phyloP scores from a whole-genome alignment of 2,329 filamentous ascomycete species.

The Colletotrichum godetiae region DNA sequence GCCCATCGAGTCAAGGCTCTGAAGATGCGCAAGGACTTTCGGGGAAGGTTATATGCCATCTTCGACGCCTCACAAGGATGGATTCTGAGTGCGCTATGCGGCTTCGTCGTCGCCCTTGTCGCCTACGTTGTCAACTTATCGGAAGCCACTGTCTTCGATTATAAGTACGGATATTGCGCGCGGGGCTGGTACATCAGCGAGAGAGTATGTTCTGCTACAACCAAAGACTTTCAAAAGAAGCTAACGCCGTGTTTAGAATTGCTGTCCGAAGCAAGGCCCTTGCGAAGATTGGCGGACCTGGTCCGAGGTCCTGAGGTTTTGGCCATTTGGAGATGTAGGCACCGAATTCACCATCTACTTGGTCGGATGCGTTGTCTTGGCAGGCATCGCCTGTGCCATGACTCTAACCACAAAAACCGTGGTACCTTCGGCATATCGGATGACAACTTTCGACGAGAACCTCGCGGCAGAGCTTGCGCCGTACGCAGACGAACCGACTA shows the following conservation, averaged over 20 bases:
- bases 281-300: constrained; percentile 69
- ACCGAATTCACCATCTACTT: constrained; percentile 86
- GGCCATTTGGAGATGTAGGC: constrained; percentile 63
- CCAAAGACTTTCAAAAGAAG: constrained; percentile 16
- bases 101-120: constrained; percentile 83
- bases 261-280: constrained; percentile 61
- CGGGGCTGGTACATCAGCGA: constrained; percentile 79
- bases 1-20: constrained; percentile 89
- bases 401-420: constrained; percentile 94
- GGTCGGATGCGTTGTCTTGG: constrained; percentile 74
- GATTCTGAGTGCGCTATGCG: constrained; percentile 91
- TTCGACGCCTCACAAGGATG: constrained; percentile 94
- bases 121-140: constrained; percentile 92
- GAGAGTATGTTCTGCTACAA: constrained; percentile 58
- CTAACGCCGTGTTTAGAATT: constrained; percentile 51
- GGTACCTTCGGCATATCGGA: constrained; percentile 86
- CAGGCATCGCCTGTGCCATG: constrained; percentile 79
- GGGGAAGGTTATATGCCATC: constrained; percentile 79
- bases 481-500: constrained; percentile 51
- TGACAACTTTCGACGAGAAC: constrained; percentile 93
- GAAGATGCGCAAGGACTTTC: constrained; percentile 83
- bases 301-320: constrained; percentile 60
- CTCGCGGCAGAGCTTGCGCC: constrained; percentile 71
- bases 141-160: constrained; percentile 87
- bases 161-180: constrained; percentile 88